Percentiles rank a stretch among this genome's conserved stretches.
These are phyloP conservation scores for Capsella bursapastoris DNA, from an alignment of 345 rosid species.

Conservation along the genomic window DNA sequence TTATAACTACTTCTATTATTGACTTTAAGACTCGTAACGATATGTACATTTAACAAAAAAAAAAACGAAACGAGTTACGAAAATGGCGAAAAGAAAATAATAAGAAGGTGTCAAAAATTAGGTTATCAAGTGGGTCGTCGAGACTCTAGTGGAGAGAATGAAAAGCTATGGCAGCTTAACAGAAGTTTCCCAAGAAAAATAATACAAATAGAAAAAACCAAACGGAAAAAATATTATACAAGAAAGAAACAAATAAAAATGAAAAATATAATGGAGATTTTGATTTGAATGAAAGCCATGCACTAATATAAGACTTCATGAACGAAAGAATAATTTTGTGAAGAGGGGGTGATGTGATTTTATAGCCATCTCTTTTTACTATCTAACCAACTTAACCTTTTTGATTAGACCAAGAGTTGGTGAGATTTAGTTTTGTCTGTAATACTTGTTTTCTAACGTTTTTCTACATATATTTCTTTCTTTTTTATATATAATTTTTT, in stretches of 20 bases:
- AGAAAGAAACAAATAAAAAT: neutral
- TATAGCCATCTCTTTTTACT: neutral
- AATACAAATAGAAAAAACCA: constrained; percentile 1
- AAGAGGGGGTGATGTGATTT: neutral
- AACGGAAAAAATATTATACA: neutral
- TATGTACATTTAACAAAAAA: neutral
- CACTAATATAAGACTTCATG: neutral
- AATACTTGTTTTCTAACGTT: neutral
- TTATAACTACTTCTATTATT: neutral
- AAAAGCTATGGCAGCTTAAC: neutral
- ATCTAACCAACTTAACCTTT: neutral
- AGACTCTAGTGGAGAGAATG: neutral
- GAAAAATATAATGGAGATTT: neutral
- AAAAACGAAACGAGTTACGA: neutral
- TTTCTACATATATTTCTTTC: no score
- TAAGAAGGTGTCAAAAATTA: neutral
- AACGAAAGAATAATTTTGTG: neutral
- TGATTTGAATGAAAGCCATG: neutral
- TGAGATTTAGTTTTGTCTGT: constrained; percentile 14
- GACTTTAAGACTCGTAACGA: neutral
- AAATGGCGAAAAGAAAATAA: neutral
- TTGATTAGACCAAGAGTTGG: neutral
- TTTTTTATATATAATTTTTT: no score
- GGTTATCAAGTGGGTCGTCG: neutral
- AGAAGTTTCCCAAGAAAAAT: neutral